These are phyloP conservation scores for Teunomyces tritomae DNA, from an alignment of 805 yeast species.

Conservation along the genomic window DNA sequence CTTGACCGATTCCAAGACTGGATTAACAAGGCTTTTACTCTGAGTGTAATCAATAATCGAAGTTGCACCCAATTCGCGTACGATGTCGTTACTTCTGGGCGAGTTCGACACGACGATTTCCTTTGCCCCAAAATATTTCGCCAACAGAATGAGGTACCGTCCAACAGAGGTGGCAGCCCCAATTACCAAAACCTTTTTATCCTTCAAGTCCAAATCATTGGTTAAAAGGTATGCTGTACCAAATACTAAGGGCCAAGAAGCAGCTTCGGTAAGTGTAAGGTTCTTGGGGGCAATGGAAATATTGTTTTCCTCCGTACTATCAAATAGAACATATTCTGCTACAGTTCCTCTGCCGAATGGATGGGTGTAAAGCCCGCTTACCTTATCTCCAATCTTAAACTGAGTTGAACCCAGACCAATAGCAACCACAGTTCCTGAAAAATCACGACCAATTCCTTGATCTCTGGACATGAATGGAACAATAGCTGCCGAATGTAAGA, in stretches of 20 bases:
- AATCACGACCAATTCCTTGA: conserved; percentile 32
- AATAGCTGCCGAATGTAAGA: conserved; percentile 17
- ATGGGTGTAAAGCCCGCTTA: conserved; percentile 23
- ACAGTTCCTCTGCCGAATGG: conserved; percentile 37
- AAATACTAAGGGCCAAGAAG: conserved; percentile 61
- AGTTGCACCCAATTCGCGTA: conserved; percentile 55
- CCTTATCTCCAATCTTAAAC: conserved; percentile 27
- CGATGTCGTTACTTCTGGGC: conserved; percentile 42
- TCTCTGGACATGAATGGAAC: conserved; percentile 10
- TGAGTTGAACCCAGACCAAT: conserved; percentile 26
- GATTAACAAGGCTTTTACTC: conserved; percentile 29
- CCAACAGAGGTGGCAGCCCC: conserved; percentile 81
- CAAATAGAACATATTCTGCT: conserved; percentile 45
- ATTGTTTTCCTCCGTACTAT: conserved; percentile 35
- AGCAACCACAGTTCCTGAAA: conserved; percentile 30
- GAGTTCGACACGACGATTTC: conserved; percentile 60
- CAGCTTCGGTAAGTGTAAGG: conserved; percentile 54
- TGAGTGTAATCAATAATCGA: conserved; percentile 55
- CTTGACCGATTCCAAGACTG: conserved; percentile 33
- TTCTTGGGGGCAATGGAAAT: conserved; percentile 45
- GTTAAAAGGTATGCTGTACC: conserved; percentile 57
- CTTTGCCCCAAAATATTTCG: conserved; percentile 45
- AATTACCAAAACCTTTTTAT: conserved; percentile 53
- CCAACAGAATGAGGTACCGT: conserved; percentile 51
- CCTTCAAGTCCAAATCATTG: conserved; percentile 31